phyloP scores from a whole-genome alignment of 441 rosid genomes.

The Kokia cookei region DNA sequence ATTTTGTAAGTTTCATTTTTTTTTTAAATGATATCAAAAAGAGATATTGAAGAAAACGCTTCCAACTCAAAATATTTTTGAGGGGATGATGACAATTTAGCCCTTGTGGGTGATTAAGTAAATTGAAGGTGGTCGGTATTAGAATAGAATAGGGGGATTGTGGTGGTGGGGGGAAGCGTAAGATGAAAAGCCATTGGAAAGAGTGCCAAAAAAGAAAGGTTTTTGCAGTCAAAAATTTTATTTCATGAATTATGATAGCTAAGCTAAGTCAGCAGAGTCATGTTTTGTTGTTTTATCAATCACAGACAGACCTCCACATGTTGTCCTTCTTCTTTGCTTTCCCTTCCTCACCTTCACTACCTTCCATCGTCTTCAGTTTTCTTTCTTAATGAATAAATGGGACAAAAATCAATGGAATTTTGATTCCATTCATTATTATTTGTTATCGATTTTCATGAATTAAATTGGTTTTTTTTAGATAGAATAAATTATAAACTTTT shows the following conservation, averaged over 20 bases:
- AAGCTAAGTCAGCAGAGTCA: not conserved
- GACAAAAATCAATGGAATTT: too few species aligned
- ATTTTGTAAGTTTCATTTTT: too few species aligned
- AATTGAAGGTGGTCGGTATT: too few species aligned
- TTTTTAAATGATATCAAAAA: too few species aligned
- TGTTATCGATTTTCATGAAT: too few species aligned
- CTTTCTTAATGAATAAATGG: not conserved
- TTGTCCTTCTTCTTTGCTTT: not conserved
- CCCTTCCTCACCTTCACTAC: not conserved
- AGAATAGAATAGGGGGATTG: too few species aligned
- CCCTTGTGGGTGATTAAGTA: not conserved
- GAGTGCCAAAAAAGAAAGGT: slow-evolving; percentile 23
- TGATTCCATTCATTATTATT: too few species aligned
- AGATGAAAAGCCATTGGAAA: slow-evolving; percentile 20
- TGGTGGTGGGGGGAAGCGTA: slow-evolving; percentile 1
- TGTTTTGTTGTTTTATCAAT: not conserved
- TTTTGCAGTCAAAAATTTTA: slow-evolving; percentile 18
- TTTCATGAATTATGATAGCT: not conserved
- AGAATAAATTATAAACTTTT: too few species aligned
- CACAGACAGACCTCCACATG: slow-evolving; percentile 4
- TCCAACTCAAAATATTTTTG: too few species aligned
- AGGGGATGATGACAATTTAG: too few species aligned
- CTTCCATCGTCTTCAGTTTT: not conserved
- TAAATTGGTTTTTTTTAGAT: too few species aligned
- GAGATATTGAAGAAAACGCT: too few species aligned